Percentiles rank a stretch among this genome's conserved stretches.
phyloP scores from a whole-genome alignment of 2,329 filamentous ascomycete genomes.

The Cladophialophora immunda region DNA sequence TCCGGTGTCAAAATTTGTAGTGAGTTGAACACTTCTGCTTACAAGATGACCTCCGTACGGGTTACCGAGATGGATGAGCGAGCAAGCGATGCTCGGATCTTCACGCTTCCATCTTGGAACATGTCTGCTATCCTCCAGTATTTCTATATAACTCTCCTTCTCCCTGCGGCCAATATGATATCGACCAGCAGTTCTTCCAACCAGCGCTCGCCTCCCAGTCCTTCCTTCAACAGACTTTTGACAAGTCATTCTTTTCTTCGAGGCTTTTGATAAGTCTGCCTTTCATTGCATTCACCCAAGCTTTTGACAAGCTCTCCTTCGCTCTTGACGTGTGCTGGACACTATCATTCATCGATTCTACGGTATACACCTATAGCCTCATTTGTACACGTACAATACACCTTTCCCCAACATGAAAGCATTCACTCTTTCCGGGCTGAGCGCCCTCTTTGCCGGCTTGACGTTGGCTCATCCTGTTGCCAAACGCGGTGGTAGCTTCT shows the following conservation, averaged over 20 bases:
- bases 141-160: slow-evolving; percentile 30
- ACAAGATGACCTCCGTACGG: slow-evolving; percentile 12
- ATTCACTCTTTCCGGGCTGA: slow-evolving; percentile 33
- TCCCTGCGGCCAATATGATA: background rate
- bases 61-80: slow-evolving; percentile 17
- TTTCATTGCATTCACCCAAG: slow-evolving; percentile 30
- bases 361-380: slow-evolving; percentile 3
- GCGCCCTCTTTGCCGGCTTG: slow-evolving; percentile 34
- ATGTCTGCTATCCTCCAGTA: slow-evolving; percentile 6
- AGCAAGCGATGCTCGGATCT: slow-evolving; percentile 31
- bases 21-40: slow-evolving; percentile 14
- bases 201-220: slow-evolving; percentile 27
- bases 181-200: slow-evolving; percentile 19
- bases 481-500: slow-evolving; percentile 22
- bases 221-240: slow-evolving; percentile 33
- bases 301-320: slow-evolving; percentile 35
- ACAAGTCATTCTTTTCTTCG: slow-evolving; percentile 36
- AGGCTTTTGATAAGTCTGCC: slow-evolving; percentile 38
- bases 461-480: slow-evolving; percentile 35
- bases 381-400: background rate
- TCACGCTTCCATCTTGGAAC: slow-evolving; percentile 30
- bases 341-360: slow-evolving; percentile 30
- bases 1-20: slow-evolving; percentile 38
- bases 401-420: slow-evolving; percentile 33
- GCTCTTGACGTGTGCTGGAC: slow-evolving; percentile 34